Base-by-base conservation (phyloP, 2,329 filamentous ascomycete genomes). In the Arthroderma sp. region DNA sequence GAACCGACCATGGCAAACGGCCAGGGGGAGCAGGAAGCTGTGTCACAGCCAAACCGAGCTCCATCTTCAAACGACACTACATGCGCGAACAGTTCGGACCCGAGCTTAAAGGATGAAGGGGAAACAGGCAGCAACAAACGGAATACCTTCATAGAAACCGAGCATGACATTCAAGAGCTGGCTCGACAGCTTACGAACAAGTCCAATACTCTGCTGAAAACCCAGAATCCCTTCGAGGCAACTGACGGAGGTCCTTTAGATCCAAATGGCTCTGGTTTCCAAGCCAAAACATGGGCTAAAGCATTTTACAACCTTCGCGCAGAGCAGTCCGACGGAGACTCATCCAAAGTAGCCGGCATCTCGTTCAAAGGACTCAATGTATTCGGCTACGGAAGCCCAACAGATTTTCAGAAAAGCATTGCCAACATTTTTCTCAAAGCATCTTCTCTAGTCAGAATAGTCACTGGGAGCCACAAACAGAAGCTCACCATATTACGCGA, bases 401-500 rank as follows among this genome's bases (percentile, higher is more conserved):
- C 63, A 1, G 60, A 71, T 48, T 68, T 65, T 43, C 63, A 71
- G 52, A 64, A 62, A 48, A 59, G 58, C 42, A 61, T 72, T 11
- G 59, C 59, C 41, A 64, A 70, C 43, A 54, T 66, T 33, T 61
- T 59, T 55, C 51, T 66, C 6, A 60, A 65, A 40, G 33, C 44
- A 36, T 5, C 37, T 29, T 7, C 48, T 36, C 6, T 44, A 39
- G 38, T 31, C 3, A 42, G 32, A 28, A 37, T 27, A n/a, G 3
- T 37, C 28, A 7, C 33, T 28, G 58, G 60, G 1, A 50, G 50
- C 10, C 50, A 55, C 5, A 55, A 63, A 41, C 56, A 54, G 31
- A 53, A 58, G 11, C 79, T 77, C 50, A 70, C 76, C 28, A 84
- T 84, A 48, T 62, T 84, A 10, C 68, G 70, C 30, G 64, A 70